Evolutionary conservation across 495 filamentous ascomycete genomes (phyloP).

Genomic region (Podospora appendiculata): DNA sequence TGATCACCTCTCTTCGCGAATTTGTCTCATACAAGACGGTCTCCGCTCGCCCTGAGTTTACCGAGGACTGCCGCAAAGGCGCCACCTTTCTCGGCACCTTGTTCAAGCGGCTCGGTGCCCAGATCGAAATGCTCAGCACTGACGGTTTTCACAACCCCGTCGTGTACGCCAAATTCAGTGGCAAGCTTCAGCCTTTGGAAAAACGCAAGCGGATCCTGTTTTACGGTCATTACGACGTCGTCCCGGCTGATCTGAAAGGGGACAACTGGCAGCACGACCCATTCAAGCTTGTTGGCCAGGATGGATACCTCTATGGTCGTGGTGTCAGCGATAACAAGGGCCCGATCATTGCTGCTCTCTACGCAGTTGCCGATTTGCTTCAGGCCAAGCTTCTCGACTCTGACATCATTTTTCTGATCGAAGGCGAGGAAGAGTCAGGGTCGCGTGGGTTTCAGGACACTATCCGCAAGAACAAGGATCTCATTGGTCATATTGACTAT

Average conservation of each 20-base stretch:
- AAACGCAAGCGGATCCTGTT: constrained; percentile 82
- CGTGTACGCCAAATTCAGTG: constrained; percentile 79
- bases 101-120: constrained; percentile 84
- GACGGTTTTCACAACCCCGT: constrained; percentile 72
- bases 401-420: constrained; percentile 88
- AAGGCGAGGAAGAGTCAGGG: constrained; percentile 94
- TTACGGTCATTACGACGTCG: constrained; percentile 98
- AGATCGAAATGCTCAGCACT: constrained; percentile 76
- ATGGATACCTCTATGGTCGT: constrained; percentile 94
- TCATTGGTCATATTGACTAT: constrained; percentile 86
- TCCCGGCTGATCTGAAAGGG: constrained; percentile 74
- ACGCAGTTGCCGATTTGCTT: constrained; percentile 80
- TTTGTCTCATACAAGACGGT: constrained; percentile 88
- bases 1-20: constrained; percentile 72
- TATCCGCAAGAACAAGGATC: constrained; percentile 65
- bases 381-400: constrained; percentile 69
- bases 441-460: constrained; percentile 81
- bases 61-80: constrained; percentile 84
- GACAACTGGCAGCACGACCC: constrained; percentile 80
- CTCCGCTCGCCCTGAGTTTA: constrained; percentile 73
- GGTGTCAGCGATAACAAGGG: constrained; percentile 97
- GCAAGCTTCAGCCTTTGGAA: constrained; percentile 46
- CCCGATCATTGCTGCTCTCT: constrained; percentile 84
- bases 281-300: constrained; percentile 73
- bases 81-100: constrained; percentile 82